Conservation (phyloP, 164 flowering plant species). For the Magnolia sinica region DNA sequence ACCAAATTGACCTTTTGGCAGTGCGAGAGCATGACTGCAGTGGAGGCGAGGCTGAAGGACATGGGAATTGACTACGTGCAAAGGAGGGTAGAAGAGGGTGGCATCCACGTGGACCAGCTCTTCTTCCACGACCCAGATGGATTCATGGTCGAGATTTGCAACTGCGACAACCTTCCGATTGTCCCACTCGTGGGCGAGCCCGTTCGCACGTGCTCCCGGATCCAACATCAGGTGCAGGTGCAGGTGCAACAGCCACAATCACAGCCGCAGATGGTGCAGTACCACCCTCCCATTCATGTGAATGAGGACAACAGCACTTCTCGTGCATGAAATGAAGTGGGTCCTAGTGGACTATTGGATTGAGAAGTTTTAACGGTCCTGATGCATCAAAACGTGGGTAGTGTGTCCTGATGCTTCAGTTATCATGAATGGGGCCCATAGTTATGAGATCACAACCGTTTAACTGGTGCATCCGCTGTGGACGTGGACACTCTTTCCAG, state of each 20-base stretch:
- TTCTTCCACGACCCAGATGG: conserved; percentile 95
- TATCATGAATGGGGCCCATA: too few relatives aligned
- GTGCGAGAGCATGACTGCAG: conserved; percentile 83
- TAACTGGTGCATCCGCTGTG: too few relatives aligned
- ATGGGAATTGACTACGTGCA: conserved; percentile 48
- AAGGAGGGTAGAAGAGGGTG: conserved; percentile 62
- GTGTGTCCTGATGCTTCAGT: too few relatives aligned
- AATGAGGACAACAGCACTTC: background rate
- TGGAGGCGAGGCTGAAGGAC: conserved; percentile 64
- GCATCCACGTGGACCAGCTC: conserved; percentile 63
- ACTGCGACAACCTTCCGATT: conserved; percentile 76
- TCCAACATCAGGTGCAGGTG: conserved; percentile 27
- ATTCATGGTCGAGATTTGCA: conserved; percentile 90
- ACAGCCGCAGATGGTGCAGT: conserved; percentile 24
- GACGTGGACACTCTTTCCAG: too few relatives aligned
- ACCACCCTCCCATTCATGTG: conserved; percentile 7
- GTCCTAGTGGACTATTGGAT: too few relatives aligned
- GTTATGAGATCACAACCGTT: too few relatives aligned
- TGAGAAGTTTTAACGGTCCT: too few relatives aligned
- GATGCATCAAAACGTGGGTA: too few relatives aligned
- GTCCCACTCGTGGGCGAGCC: conserved; percentile 57
- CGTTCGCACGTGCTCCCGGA: conserved; percentile 40
- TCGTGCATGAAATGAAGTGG: too few relatives aligned
- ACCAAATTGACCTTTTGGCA: conserved; percentile 9
- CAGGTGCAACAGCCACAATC: conserved; percentile 21